phyloP scores from a whole-genome alignment of 768 basidiomycete species.

The Lactarius deliciosus region DNA sequence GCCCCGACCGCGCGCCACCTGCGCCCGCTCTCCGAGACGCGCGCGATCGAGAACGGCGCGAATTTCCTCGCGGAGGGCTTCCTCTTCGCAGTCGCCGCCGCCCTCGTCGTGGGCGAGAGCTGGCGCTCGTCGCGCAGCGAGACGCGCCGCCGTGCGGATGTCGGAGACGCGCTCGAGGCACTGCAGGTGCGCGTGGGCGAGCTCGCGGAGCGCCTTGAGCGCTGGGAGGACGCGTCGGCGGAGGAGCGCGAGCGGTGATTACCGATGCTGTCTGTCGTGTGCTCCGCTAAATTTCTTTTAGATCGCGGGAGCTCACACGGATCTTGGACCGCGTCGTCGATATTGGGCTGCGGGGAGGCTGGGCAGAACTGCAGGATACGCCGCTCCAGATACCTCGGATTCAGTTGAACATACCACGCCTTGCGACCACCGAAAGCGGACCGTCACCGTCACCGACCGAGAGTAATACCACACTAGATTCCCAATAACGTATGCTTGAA shows the following conservation, averaged over 20 bases:
- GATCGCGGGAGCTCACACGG: conserved; percentile 49
- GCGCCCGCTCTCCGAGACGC: conserved; percentile 76
- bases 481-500: conserved; percentile 3
- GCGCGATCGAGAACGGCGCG: conserved; percentile 84
- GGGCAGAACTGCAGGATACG: conserved; percentile 62
- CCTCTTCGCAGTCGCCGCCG: conserved; percentile 73
- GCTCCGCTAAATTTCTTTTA: background rate
- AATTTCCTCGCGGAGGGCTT: conserved; percentile 85
- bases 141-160: conserved; percentile 65
- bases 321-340: conserved; percentile 69
- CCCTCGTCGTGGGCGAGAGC: conserved; percentile 71
- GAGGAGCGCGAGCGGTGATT: conserved; percentile 48
- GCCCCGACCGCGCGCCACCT: conserved; percentile 56
- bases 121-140: conserved; percentile 72
- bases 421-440: background rate
- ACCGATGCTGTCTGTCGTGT: background rate
- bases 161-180: conserved; percentile 69
- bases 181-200: conserved; percentile 49
- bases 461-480: conserved; percentile 6
- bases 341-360: conserved; percentile 61
- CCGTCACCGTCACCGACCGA: background rate
- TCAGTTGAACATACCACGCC: conserved; percentile 25
- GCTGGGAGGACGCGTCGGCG: conserved; percentile 46
- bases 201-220: conserved; percentile 43
- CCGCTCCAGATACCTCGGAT: conserved; percentile 52